Evolutionary conservation across 176 grass and related monocot species (phyloP).

Genomic region (Juncus inflexus): DNA sequence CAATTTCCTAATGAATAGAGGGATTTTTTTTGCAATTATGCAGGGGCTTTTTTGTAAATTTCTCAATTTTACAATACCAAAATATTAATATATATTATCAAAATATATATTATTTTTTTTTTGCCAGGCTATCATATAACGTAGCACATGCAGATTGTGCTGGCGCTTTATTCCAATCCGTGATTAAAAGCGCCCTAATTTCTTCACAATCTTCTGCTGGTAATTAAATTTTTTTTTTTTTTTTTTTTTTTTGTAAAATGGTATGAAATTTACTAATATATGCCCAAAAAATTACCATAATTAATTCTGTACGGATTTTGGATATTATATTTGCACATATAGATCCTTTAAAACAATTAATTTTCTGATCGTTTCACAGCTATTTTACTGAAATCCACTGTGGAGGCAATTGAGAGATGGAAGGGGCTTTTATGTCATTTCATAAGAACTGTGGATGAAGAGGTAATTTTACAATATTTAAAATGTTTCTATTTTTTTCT

Average conservation of each 20-base stretch:
- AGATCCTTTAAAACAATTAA: neutral
- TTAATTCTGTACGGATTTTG: neutral
- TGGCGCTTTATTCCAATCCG: constrained; percentile 68
- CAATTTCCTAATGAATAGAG: too few relatives aligned
- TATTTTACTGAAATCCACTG: constrained; percentile 42
- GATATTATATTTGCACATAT: neutral
- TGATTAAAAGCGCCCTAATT: constrained; percentile 62
- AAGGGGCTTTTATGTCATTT: constrained; percentile 78
- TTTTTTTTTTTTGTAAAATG: neutral
- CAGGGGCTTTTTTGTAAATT: too few relatives aligned
- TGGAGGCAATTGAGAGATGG: constrained; percentile 59
- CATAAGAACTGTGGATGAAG: constrained; percentile 76
- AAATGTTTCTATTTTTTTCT: too few relatives aligned
- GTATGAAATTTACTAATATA: neutral
- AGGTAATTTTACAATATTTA: constrained; percentile 45
- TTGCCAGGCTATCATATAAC: constrained; percentile 73
- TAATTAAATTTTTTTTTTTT: constrained; percentile 23
- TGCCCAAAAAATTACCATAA: neutral
- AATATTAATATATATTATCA: neutral
- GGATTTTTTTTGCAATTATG: too few relatives aligned
- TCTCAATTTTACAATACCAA: too few relatives aligned
- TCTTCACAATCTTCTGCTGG: constrained; percentile 50
- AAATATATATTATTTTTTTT: constrained; percentile 6
- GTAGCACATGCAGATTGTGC: constrained; percentile 78
- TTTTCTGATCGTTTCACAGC: constrained; percentile 22